Evolutionary conservation across 441 rosid genomes (phyloP).

Genomic region (Pelargonium myrrhifolium): DNA sequence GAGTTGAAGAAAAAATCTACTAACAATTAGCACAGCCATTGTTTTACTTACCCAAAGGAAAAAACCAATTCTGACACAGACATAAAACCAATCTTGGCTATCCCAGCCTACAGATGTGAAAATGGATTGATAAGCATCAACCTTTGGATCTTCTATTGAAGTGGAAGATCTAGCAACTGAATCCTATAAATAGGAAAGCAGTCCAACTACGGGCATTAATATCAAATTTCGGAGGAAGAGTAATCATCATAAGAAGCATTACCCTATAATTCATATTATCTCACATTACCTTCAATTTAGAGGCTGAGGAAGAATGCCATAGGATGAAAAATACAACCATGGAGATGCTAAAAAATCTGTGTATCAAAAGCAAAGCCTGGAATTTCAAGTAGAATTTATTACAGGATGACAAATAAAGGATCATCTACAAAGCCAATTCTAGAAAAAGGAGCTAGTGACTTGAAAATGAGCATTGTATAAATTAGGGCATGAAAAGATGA

Average conservation of each 20-base stretch:
- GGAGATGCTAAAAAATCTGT: constrained; percentile 85
- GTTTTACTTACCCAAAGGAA: constrained; percentile 70
- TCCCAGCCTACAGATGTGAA: constrained; percentile 36
- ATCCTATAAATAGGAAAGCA: constrained; percentile 33
- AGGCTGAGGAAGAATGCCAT: constrained; percentile 55
- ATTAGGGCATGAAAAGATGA: neutral
- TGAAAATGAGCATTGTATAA: too few species aligned
- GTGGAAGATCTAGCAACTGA: constrained; percentile 32
- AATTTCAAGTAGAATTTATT: constrained; percentile 41
- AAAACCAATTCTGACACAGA: constrained; percentile 74
- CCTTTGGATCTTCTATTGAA: constrained; percentile 29
- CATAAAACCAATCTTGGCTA: constrained; percentile 58
- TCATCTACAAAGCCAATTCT: neutral
- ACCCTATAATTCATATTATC: neutral
- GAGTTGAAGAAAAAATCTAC: constrained; percentile 7
- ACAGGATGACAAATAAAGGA: constrained; percentile 10
- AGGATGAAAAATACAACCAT: constrained; percentile 67
- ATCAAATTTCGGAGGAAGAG: neutral
- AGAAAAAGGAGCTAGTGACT: constrained; percentile 3
- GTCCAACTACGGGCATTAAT: neutral
- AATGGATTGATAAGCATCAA: constrained; percentile 27
- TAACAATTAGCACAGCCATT: constrained; percentile 10
- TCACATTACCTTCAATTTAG: constrained; percentile 42
- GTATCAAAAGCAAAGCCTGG: constrained; percentile 87
- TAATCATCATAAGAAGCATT: neutral